These are phyloP conservation scores for Aspergillus baeticus DNA, from an alignment of 495 filamentous ascomycete species.

Conservation along the genomic window DNA sequence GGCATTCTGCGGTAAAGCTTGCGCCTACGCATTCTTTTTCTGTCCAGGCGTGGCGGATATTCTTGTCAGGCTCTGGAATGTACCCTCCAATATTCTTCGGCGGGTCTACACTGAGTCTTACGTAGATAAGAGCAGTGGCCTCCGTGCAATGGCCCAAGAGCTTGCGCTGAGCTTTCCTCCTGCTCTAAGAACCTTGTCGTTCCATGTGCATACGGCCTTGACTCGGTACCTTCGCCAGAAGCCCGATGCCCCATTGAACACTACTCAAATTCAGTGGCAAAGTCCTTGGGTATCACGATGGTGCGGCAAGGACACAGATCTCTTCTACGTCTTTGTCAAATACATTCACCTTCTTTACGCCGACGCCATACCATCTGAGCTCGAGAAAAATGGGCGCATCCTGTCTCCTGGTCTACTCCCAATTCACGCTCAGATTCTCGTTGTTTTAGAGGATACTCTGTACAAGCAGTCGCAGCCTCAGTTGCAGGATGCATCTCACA, in stretches of 20 bases:
- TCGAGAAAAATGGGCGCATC: slow-evolving; percentile 60
- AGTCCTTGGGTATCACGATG: slow-evolving; percentile 85
- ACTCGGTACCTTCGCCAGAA: slow-evolving; percentile 65
- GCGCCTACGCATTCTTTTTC: slow-evolving; percentile 95
- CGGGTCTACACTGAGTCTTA: slow-evolving; percentile 70
- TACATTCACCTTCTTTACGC: slow-evolving; percentile 81
- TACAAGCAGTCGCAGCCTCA: slow-evolving; percentile 63
- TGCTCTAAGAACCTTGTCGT: slow-evolving; percentile 67
- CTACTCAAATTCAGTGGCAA: slow-evolving; percentile 75
- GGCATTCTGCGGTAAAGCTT: slow-evolving; percentile 89
- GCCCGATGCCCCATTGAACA: slow-evolving; percentile 65
- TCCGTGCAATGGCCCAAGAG: slow-evolving; percentile 44
- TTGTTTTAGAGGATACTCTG: slow-evolving; percentile 79
- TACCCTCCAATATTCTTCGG: slow-evolving; percentile 62
- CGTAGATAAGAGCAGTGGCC: slow-evolving; percentile 34
- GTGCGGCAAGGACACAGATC: slow-evolving; percentile 86
- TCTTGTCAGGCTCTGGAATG: slow-evolving; percentile 79
- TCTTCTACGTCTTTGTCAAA: slow-evolving; percentile 94
- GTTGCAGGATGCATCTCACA: slow-evolving; percentile 48
- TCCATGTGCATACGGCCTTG: slow-evolving; percentile 63
- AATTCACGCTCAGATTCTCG: slow-evolving; percentile 82
- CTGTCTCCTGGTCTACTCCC: slow-evolving; percentile 77
- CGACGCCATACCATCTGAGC: slow-evolving; percentile 70
- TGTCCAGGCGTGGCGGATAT: slow-evolving; percentile 87
- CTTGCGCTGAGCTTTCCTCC: slow-evolving; percentile 72